phyloP scores from a whole-genome alignment of 441 rosid species.

The Syzygium malaccense region DNA sequence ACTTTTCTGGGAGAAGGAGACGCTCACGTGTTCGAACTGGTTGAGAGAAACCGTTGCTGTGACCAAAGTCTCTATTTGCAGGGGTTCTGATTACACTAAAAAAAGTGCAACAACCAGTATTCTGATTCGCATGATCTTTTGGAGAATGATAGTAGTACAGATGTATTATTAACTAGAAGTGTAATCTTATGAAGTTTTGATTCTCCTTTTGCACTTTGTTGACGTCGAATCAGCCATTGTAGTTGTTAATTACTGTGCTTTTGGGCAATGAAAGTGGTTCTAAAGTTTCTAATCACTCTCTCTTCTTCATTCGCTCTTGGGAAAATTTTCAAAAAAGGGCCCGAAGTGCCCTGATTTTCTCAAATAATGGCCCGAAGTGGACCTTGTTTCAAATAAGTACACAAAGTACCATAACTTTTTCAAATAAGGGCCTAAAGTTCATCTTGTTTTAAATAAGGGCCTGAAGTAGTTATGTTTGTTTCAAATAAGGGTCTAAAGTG shows the following conservation, averaged over 20 bases:
- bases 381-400: no score
- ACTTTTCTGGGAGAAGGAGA: neutral
- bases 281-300: neutral
- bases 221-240: neutral
- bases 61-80: neutral
- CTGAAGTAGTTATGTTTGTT: no score
- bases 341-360: no score
- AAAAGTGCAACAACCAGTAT: neutral
- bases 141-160: neutral
- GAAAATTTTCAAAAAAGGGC: no score
- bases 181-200: neutral
- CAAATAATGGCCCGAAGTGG: no score
- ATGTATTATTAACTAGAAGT: neutral
- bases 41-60: neutral
- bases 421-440: no score
- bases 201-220: neutral
- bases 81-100: neutral
- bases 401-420: no score
- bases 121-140: neutral
- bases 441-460: no score
- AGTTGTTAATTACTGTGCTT: neutral
- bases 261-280: neutral
- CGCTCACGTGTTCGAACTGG: neutral
- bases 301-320: neutral
- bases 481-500: no score